Evolutionary conservation across 306 rosid species (phyloP).

Genomic region (Fragaria nilgerrensis): DNA sequence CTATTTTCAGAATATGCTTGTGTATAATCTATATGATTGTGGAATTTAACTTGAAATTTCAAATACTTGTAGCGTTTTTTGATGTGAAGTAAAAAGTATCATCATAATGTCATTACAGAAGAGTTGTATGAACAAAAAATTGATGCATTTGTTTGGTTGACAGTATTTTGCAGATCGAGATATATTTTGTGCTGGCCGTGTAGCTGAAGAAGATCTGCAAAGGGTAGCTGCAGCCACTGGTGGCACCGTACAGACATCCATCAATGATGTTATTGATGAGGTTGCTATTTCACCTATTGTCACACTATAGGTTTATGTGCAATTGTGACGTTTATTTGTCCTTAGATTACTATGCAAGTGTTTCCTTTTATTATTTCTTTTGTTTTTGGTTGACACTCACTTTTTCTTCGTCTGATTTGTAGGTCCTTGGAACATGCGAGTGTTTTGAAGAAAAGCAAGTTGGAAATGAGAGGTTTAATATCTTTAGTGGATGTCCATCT

Average conservation of each 20-base stretch:
- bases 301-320: not conserved
- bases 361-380: not conserved
- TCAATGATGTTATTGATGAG: constrained; percentile 89
- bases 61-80: not conserved
- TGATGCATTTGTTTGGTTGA: constrained; percentile 26
- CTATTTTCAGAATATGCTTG: not conserved
- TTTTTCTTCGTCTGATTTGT: constrained; percentile 18
- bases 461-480: constrained; percentile 95
- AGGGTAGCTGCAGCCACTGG: constrained; percentile 96
- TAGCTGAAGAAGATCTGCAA: constrained; percentile 88
- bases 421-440: constrained; percentile 97
- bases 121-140: not conserved
- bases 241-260: constrained; percentile 97
- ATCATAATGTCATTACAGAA: not conserved
- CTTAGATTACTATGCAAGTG: not conserved
- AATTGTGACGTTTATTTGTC: not conserved
- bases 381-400: constrained; percentile 22
- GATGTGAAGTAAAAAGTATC: not conserved
- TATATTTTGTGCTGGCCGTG: constrained; percentile 99
- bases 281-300: constrained; percentile 30
- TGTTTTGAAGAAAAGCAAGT: constrained; percentile 94
- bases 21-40: not conserved
- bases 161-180: constrained; percentile 99
- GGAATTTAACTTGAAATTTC: not conserved
- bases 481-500: constrained; percentile 94